Evolutionary conservation across 306 rosid genomes (phyloP), one percentile per base, ranked within the genome.

Genomic region (Gastrolobium villosum): DNA sequence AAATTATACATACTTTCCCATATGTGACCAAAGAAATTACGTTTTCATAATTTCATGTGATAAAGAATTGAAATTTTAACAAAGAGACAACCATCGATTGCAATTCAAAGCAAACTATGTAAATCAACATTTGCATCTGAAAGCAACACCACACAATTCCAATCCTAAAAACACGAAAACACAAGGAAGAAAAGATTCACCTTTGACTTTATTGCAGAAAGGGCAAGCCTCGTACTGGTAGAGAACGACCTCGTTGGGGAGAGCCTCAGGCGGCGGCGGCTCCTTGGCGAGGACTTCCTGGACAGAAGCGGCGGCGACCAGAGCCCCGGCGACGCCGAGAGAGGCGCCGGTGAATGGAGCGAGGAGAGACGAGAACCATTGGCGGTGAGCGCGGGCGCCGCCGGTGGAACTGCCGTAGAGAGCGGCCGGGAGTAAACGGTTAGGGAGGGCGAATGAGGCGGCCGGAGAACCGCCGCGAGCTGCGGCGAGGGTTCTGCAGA

Each of bases 151-250:
- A 31, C 13, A 48, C 36, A 20, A 45, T n/a, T 7, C 48, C 1
- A 5, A 37, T 36, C 10, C 72, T 67, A 20, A 75, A 40, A 31
- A 3, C 14, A 36, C 1, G 2, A 6, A 13, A 49, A 75, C 10
- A n/a, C 8, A 13, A 32, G 31, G 6, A n/a, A 11, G 3, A 11
- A 5, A 4, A 10, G 31, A 6, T 5, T 41, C 6, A 90, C 98
- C 97, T 90, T 89, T 94, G 56, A 94, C 98, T 89, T 94, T 94
- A 57, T 94, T 91, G 81, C 98, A 94, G 85, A 94, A 94, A 65
- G 98, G 98, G 82, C 98, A 94, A 41, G 96, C 97, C 86, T 94
- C 97, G 55, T 88, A 94, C 84, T 91, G 98, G 77, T 94, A 94
- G 48, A 94, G 98, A 69, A 94, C 90, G 3, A 91, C 97, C 3